Evolutionary conservation across 352 stramenopile species (phyloP), one percentile per base, ranked within the genome.

Genomic region (Globisporangium megalacanthum): DNA sequence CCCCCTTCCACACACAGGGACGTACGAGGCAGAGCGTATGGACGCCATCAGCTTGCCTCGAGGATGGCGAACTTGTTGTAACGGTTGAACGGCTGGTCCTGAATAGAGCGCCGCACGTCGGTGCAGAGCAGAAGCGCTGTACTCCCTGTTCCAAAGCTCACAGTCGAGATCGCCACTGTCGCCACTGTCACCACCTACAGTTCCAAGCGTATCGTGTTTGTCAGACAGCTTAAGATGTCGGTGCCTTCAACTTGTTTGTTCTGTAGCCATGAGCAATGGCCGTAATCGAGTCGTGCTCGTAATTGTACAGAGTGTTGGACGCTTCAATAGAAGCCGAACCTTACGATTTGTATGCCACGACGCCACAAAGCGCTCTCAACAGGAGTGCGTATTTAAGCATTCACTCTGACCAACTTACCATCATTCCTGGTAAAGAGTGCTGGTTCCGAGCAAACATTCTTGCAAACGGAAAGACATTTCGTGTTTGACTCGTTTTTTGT

Each of bases 21-120:
- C 54, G 47, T 61, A 61, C 55, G 47, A 53, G 25, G 55, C 55
- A 44, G 46, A 39, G n/a, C 22, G 17, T 46, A 36, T 20, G 3
- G 42, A 19, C 33, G 15, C 36, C 44, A 60, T 53, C 45, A 15
- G 7, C n/a, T 8, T 29, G 1, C 3, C 17, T 29, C 25, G 25
- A 29, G 25, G 25, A 29, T 29, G 25, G 1, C 25, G 25, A 29
- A 29, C 25, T 29, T 29, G 25, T 46, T 8, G 41, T 46, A 46
- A 46, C 41, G 41, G 41, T 46, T 20, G 25, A 29, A 29, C 25
- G 25, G 25, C 25, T 29, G 25, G 4, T 29, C 25, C 25, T 29
- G 25, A 29, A 29, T 29, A 29, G 25, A 29, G 25, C 25, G 4
- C 25, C 25, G 25, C 39, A 45, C 13, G 8, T 7, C 39, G 14